phyloP scores from a whole-genome alignment of 257 asterid species.

The Euphrasia confusa region DNA sequence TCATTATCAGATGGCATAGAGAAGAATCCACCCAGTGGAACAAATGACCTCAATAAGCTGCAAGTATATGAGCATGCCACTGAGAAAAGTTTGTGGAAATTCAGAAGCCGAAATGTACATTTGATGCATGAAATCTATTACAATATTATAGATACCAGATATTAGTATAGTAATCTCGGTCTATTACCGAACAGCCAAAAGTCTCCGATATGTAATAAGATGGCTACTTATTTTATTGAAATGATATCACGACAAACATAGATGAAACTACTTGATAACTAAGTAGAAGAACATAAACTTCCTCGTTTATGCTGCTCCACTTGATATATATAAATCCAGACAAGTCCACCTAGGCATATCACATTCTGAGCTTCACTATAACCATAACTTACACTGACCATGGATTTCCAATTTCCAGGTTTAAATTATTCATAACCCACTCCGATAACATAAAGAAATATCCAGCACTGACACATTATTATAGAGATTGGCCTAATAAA shows the following conservation, averaged over 20 bases:
- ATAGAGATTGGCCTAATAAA: conserved; percentile 9
- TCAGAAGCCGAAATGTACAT: conserved; percentile 24
- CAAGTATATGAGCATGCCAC: conserved; percentile 30
- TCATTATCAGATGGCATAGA: conserved; percentile 66
- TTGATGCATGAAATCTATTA: not conserved
- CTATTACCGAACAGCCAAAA: not conserved
- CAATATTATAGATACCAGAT: conserved; percentile 9
- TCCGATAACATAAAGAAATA: conserved; percentile 19
- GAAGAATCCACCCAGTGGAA: conserved; percentile 94
- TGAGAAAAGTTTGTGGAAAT: conserved; percentile 29
- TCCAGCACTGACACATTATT: conserved; percentile 21
- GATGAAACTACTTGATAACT: not conserved
- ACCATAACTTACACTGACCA: not conserved
- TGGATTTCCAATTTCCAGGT: not conserved
- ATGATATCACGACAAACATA: not conserved
- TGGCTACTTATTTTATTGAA: not conserved
- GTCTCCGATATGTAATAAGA: not conserved
- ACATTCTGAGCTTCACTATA: too few species aligned
- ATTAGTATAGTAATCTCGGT: not conserved
- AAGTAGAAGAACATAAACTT: conserved; percentile 3
- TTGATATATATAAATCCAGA: not conserved
- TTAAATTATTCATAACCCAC: conserved; percentile 12
- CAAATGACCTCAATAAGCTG: conserved; percentile 97
- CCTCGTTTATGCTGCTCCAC: conserved; percentile 6
- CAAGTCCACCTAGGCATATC: not conserved